Evolutionary conservation across 768 basidiomycete genomes (phyloP), one percentile per base, ranked within the genome.

Genomic region (Pleurotus ostreatus): DNA sequence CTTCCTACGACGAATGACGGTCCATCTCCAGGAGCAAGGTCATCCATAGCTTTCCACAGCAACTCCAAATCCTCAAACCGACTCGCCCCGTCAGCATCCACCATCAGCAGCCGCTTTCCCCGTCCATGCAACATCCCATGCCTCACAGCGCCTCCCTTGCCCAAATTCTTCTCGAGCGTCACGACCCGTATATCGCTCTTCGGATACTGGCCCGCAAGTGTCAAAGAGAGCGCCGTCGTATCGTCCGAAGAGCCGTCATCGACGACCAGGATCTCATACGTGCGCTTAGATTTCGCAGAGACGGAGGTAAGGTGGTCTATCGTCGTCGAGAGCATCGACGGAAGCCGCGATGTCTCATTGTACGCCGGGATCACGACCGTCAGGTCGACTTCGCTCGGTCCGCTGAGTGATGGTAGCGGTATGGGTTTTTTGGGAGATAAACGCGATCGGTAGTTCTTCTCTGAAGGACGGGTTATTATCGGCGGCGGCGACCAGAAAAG

Each of bases 41-140:
- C 62, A 65, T 94, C 88, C 82, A 95, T 86, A 23, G 80, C 80
- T 13, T 71, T 71, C 83, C 93, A 92, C 23, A 98, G 72, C n/a
- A 74, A 65, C 61, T 92, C 89, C 16, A 98, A 68, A 65, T 97
- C 95, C 45, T 82, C 78, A 63, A 98, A 94, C 46, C 85, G 78
- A 58, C 92, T 94, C 34, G 95, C 95, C 3, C 90, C 95, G 62
- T 98, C 95, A 6, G 95, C 95, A 65, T 98, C 95, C 43, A 88
- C 95, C 83, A 97, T 94, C 52, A 98, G 72, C 45, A 97, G 73
- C 8, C 91, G 74, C 61, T 77, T 71, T 5, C 95, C 95, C 3
- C 91, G 79, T 6, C 84, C 80, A 64, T 88, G 85, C 60, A 95
- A 68, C 83, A 95, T 91, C 37, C 95, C 94, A 71, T 97, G 95